Conservation (phyloP, 805 yeast genomes). For the Vanderwaltozyma yarrowii region DNA sequence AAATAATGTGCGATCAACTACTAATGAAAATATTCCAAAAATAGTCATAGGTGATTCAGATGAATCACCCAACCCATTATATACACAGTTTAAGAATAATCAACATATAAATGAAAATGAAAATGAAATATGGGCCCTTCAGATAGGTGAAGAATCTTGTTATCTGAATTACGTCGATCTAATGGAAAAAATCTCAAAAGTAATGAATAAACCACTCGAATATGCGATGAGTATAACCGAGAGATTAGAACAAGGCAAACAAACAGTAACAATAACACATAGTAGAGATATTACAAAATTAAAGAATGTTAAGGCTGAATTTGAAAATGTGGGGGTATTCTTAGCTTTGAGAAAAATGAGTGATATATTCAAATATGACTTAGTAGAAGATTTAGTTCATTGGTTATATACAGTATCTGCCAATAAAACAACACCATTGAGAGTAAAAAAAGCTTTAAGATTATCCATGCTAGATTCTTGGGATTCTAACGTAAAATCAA, state of each 20-base stretch:
- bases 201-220: constrained; percentile 19
- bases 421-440: constrained; percentile 4
- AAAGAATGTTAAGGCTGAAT: constrained; percentile 9
- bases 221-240: constrained; percentile 17
- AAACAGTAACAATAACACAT: constrained; percentile 15
- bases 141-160: constrained; percentile 20
- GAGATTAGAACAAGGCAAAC: constrained; percentile 10
- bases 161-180: constrained; percentile 19
- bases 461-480: constrained; percentile 18
- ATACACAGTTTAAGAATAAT: neutral
- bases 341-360: constrained; percentile 13
- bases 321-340: constrained; percentile 14
- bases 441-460: constrained; percentile 12
- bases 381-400: constrained; percentile 17
- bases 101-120: neutral
- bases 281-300: constrained; percentile 12
- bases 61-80: neutral
- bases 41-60: neutral
- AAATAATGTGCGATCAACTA: neutral
- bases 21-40: neutral
- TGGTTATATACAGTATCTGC: constrained; percentile 15
- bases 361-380: constrained; percentile 18
- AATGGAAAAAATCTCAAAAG: constrained; percentile 13
- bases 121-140: constrained; percentile 16
- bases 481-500: constrained; percentile 13